phyloP scores from a whole-genome alignment of 768 basidiomycete species.

The Pleurotus citrinopileatus region DNA sequence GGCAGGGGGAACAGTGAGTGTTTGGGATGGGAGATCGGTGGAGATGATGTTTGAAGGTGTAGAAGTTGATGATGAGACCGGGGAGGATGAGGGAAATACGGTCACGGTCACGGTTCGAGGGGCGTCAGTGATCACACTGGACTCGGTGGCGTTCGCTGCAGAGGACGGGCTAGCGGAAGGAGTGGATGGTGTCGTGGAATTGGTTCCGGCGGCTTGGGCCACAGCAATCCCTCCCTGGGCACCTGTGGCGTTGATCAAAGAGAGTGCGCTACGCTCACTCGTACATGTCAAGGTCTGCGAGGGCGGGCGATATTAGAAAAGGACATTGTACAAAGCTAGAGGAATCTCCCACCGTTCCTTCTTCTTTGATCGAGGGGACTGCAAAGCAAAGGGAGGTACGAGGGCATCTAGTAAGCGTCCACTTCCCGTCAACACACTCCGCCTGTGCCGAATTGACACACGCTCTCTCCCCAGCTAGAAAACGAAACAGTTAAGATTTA shows the following conservation, averaged over 20 bases:
- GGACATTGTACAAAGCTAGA: background rate
- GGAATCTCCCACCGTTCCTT: constrained; percentile 41
- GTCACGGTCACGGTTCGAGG: constrained; percentile 30
- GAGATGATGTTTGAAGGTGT: constrained; percentile 11
- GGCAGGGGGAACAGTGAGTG: constrained; percentile 40
- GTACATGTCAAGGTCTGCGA: constrained; percentile 49
- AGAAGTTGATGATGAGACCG: constrained; percentile 1
- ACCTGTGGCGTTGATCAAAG: constrained; percentile 45
- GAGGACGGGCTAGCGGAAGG: constrained; percentile 7
- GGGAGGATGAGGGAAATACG: constrained; percentile 18
- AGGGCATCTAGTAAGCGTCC: constrained; percentile 36
- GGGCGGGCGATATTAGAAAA: background rate
- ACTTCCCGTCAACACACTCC: constrained; percentile 37
- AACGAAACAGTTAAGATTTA: background rate
- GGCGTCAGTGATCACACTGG: background rate
- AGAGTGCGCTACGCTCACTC: constrained; percentile 41
- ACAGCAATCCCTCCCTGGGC: constrained; percentile 35
- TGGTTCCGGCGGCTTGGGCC: constrained; percentile 13
- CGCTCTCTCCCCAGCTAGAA: constrained; percentile 37
- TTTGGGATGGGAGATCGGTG: constrained; percentile 28
- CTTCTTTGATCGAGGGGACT: constrained; percentile 37
- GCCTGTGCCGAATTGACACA: constrained; percentile 41
- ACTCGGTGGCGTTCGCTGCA: background rate
- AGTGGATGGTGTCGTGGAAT: constrained; percentile 10
- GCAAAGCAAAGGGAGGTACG: constrained; percentile 46